phyloP scores from a whole-genome alignment of 306 rosid genomes.

The Gleditsia sinensis region DNA sequence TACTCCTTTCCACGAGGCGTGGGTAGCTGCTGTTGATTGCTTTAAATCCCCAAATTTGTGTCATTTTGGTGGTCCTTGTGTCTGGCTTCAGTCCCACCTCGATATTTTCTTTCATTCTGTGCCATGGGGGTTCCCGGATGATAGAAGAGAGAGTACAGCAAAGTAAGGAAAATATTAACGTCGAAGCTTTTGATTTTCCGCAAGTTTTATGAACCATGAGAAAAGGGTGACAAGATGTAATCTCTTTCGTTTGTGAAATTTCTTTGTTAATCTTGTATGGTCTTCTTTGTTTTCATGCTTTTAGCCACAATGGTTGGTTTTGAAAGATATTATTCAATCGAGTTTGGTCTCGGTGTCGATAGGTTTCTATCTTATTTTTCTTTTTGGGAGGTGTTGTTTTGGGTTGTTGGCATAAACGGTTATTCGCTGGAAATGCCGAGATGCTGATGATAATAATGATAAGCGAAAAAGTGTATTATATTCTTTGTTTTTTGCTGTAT shows the following conservation, averaged over 20 bases:
- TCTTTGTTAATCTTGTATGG: background rate
- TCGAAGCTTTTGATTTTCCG: background rate
- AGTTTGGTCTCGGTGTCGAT: background rate
- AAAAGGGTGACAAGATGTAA: background rate
- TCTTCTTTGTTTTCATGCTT: background rate
- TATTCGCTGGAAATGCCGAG: conserved; percentile 36
- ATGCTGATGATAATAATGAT: conserved; percentile 25
- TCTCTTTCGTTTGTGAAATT: background rate
- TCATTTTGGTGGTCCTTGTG: background rate
- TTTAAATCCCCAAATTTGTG: background rate
- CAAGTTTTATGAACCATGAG: no score
- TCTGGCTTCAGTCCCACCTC: background rate
- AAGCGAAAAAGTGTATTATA: background rate
- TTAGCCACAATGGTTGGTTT: no score
- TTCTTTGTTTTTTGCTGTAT: conserved; percentile 38
- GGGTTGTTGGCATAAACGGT: background rate
- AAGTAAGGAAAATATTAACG: background rate
- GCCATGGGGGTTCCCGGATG: background rate
- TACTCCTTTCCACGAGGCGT: background rate
- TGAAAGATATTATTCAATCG: background rate
- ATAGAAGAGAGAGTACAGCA: background rate
- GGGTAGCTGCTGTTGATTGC: background rate
- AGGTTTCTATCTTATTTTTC: background rate
- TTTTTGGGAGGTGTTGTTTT: background rate
- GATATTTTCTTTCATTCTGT: background rate